These are phyloP conservation scores for Epichloe glyceriae DNA, from an alignment of 2,329 filamentous ascomycete species.

Conservation along the genomic window DNA sequence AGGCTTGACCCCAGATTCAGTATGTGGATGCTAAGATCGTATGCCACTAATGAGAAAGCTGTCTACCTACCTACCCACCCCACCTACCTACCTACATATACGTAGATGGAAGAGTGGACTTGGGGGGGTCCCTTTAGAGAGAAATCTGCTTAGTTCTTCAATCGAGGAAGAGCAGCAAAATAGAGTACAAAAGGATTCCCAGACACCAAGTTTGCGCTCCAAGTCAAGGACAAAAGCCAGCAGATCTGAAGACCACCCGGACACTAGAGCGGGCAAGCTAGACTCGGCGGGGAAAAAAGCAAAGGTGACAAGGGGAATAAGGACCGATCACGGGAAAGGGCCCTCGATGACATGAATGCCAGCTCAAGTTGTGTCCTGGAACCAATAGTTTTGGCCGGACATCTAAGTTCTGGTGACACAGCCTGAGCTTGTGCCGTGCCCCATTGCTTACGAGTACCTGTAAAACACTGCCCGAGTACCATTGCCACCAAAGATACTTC, in stretches of 20 bases:
- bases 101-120: background rate
- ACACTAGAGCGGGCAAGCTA: background rate
- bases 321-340: background rate
- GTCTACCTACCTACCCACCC: background rate
- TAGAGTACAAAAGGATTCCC: background rate
- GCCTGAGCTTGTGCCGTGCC: background rate
- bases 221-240: background rate
- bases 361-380: background rate
- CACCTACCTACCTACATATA: too few relatives aligned
- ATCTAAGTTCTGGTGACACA: constrained; percentile 1
- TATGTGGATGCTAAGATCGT: background rate
- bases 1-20: background rate
- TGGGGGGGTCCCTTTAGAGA: too few relatives aligned
- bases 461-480: background rate
- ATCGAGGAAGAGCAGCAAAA: background rate
- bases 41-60: background rate
- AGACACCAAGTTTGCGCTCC: background rate
- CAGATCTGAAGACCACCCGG: background rate
- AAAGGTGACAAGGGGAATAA: background rate
- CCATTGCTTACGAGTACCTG: background rate
- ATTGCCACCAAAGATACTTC: background rate
- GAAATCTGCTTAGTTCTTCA: background rate
- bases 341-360: background rate
- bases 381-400: background rate
- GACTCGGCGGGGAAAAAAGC: background rate